A percentile compares a stretch with the other conserved stretches of the same genome.
Conservation (phyloP, 2,329 filamentous ascomycete species). For the Septoria petroselini region DNA sequence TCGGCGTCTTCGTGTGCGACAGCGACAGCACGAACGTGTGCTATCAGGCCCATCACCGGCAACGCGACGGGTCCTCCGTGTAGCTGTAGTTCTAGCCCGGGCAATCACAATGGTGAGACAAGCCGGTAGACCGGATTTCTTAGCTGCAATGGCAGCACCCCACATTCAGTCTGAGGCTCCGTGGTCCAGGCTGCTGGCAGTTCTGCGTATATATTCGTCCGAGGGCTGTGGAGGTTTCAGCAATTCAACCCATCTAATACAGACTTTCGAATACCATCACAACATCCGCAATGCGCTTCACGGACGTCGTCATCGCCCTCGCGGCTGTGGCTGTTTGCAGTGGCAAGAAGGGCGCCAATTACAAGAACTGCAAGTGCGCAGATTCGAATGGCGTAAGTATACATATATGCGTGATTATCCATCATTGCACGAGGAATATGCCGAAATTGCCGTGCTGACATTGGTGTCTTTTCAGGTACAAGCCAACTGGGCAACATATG, state of each 20-base stretch:
- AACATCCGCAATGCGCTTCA: not conserved
- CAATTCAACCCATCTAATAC: not conserved
- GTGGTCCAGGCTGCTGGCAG: not conserved
- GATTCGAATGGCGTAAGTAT: slow-evolving; percentile 1
- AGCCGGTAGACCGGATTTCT: not conserved
- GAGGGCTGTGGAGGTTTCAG: not conserved
- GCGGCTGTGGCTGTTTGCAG: not conserved
- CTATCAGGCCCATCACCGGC: not conserved
- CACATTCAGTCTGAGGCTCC: not conserved
- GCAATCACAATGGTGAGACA: not conserved
- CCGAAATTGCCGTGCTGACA: not conserved
- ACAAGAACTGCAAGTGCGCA: not conserved
- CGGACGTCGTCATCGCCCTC: slow-evolving; percentile 1
- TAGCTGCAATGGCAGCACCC: not conserved
- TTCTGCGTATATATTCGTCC: not conserved
- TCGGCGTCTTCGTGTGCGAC: too few relatives aligned
- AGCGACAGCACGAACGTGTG: not conserved
- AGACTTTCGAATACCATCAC: not conserved
- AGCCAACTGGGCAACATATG: not conserved
- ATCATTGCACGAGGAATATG: not conserved
- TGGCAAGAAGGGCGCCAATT: not conserved
- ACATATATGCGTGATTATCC: not conserved
- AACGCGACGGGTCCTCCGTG: not conserved
- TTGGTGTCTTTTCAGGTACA: not conserved
- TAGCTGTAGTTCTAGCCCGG: not conserved